Percentiles rank a stretch among this genome's conserved stretches.
These are phyloP conservation scores for Ustilago loliicola DNA, from an alignment of 1,284 basidiomycete genomes.

Conservation along the genomic window DNA sequence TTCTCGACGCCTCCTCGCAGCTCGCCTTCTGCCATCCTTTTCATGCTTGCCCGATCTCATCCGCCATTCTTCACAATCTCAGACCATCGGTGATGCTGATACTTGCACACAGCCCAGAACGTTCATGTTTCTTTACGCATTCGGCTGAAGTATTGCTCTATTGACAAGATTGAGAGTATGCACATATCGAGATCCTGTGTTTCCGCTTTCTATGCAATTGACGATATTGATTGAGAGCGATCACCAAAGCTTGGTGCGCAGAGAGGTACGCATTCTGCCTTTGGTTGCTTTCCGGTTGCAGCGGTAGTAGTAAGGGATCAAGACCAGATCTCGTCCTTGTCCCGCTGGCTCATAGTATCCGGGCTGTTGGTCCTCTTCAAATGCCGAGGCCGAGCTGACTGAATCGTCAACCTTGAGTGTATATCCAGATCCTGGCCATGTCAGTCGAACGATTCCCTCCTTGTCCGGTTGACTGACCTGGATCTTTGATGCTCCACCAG, in stretches of 20 bases:
- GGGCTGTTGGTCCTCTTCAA: slow-evolving; percentile 19
- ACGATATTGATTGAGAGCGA: too few species aligned
- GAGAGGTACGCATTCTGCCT: slow-evolving; percentile 27
- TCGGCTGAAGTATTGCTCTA: too few species aligned
- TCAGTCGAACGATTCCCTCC: slow-evolving; percentile 15
- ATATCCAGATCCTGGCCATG: slow-evolving; percentile 16
- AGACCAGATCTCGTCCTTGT: slow-evolving; percentile 21
- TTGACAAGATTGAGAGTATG: too few species aligned
- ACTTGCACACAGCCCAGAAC: too few species aligned
- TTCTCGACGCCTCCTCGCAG: slow-evolving; percentile 4
- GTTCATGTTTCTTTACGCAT: too few species aligned
- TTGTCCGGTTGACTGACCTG: not conserved
- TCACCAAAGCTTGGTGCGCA: slow-evolving; percentile 15
- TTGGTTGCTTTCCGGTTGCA: slow-evolving; percentile 24
- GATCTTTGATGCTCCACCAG: not conserved
- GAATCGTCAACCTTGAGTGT: slow-evolving; percentile 13
- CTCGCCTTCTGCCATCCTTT: not conserved
- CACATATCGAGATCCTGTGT: too few species aligned
- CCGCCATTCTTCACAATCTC: too few species aligned
- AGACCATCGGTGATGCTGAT: too few species aligned
- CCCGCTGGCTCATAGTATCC: slow-evolving; percentile 17
- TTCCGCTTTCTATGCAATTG: too few species aligned
- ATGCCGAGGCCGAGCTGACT: slow-evolving; percentile 18
- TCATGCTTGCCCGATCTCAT: too few species aligned
- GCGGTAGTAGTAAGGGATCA: slow-evolving; percentile 29